phyloP scores from a whole-genome alignment of 768 basidiomycete genomes.

The Termitomyces sp. region DNA sequence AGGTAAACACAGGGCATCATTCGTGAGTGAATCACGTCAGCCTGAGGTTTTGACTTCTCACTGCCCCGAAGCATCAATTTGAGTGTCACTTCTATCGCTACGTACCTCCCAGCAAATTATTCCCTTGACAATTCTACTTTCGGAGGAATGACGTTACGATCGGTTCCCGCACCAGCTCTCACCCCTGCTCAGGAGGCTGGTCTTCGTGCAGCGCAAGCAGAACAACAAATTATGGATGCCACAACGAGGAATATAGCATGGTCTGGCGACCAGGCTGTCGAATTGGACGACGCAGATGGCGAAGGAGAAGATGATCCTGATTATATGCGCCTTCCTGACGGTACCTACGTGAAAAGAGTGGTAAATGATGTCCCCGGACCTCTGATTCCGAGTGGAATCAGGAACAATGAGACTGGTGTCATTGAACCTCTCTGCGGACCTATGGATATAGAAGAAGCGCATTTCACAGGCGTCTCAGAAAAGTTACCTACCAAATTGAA shows the following conservation, averaged over 20 bases:
- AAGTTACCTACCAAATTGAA: slow-evolving; percentile 48
- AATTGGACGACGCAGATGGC: slow-evolving; percentile 46
- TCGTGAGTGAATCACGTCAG: slow-evolving; percentile 36
- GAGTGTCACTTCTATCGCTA: slow-evolving; percentile 67
- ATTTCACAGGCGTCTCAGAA: slow-evolving; percentile 48
- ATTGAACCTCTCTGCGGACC: slow-evolving; percentile 38
- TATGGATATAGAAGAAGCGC: slow-evolving; percentile 34
- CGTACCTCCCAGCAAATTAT: slow-evolving; percentile 56
- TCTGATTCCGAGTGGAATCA: slow-evolving; percentile 49
- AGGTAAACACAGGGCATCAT: slow-evolving; percentile 68
- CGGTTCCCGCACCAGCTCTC: slow-evolving; percentile 27
- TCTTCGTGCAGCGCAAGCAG: slow-evolving; percentile 46
- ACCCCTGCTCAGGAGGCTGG: slow-evolving; percentile 58
- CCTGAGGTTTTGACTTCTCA: not conserved
- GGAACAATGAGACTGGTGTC: slow-evolving; percentile 44
- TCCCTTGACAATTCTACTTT: slow-evolving; percentile 57
- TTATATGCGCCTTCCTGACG: slow-evolving; percentile 31
- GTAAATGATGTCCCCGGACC: slow-evolving; percentile 15
- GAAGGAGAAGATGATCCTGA: slow-evolving; percentile 57
- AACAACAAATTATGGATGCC: slow-evolving; percentile 61
- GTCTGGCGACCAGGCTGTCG: slow-evolving; percentile 51
- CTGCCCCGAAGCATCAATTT: slow-evolving; percentile 52
- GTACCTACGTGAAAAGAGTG: slow-evolving; percentile 22
- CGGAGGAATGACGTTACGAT: slow-evolving; percentile 38
- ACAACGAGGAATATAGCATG: slow-evolving; percentile 58